Conservation (phyloP, 305 asterid genomes). For the Euphrasia arctica region DNA sequence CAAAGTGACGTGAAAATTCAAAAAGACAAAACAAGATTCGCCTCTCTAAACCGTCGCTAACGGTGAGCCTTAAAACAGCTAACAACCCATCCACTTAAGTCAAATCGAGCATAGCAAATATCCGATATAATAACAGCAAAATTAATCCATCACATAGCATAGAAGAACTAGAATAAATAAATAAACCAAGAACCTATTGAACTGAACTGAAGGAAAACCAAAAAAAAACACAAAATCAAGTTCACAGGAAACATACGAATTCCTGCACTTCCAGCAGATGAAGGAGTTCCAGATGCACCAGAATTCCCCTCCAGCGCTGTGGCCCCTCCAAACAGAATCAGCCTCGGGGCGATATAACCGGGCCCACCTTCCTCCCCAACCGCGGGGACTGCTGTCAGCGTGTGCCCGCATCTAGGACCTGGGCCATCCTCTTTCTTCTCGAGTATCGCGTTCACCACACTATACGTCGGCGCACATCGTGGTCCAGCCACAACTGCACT, state of each 20-base stretch:
- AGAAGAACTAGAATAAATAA: constrained; percentile 12
- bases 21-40: constrained; percentile 20
- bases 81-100: constrained; percentile 13
- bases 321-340: constrained; percentile 94
- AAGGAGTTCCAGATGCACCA: constrained; percentile 76
- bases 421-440: constrained; percentile 98
- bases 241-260: constrained; percentile 56
- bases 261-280: constrained; percentile 98
- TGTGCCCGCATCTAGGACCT: constrained; percentile 96
- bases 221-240: background rate
- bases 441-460: constrained; percentile 66
- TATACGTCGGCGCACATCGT: constrained; percentile 88
- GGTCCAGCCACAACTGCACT: constrained; percentile 62
- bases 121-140: background rate
- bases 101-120: constrained; percentile 4
- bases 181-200: constrained; percentile 9
- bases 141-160: constrained; percentile 6
- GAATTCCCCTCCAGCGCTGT: constrained; percentile 98
- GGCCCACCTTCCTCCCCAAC: constrained; percentile 95
- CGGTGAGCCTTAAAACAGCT: constrained; percentile 10
- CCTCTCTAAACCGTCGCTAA: constrained; percentile 11
- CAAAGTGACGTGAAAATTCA: too few relatives aligned
- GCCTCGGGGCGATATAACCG: constrained; percentile 82
- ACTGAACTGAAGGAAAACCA: background rate
- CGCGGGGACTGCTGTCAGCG: constrained; percentile 89